Percentiles rank a stretch among this genome's conserved stretches.
phyloP scores from a whole-genome alignment of 805 yeast species.

The Saccharomycopsis oosterbeekiorum region DNA sequence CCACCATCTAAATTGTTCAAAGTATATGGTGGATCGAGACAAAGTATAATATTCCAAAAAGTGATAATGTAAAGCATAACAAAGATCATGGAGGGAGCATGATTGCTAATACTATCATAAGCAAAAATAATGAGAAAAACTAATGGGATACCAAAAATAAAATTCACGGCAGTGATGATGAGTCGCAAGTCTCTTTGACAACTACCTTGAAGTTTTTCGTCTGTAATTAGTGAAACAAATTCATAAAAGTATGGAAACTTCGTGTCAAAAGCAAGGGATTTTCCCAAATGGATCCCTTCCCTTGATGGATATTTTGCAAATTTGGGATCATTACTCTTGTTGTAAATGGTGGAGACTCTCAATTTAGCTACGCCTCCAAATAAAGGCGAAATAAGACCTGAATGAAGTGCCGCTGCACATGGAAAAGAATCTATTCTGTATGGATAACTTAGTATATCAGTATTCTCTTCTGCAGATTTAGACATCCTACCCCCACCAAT shows the following conservation, averaged over 20 bases:
- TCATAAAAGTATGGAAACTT: conserved; percentile 68
- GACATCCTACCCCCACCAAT: conserved; percentile 62
- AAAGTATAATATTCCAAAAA: conserved; percentile 72
- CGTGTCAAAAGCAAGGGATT: conserved; percentile 51
- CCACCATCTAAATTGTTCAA: conserved; percentile 28
- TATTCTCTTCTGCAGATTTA: conserved; percentile 16
- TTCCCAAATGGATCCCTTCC: conserved; percentile 30
- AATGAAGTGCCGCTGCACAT: conserved; percentile 85
- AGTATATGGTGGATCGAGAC: conserved; percentile 69
- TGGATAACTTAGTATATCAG: conserved; percentile 39
- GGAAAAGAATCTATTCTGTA: conserved; percentile 85
- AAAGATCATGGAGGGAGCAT: conserved; percentile 38
- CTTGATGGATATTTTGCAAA: conserved; percentile 33
- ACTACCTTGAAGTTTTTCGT: conserved; percentile 12
- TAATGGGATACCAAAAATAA: conserved; percentile 53
- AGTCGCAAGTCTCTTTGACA: conserved; percentile 50
- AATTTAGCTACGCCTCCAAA: conserved; percentile 65
- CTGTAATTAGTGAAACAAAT: conserved; percentile 27
- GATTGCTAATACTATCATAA: conserved; percentile 4
- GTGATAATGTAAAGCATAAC: conserved; percentile 59
- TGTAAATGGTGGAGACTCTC: conserved; percentile 31
- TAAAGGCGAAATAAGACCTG: conserved; percentile 64
- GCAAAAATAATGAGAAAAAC: conserved; percentile 31
- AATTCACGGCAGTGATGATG: conserved; percentile 44
- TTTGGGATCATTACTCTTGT: conserved; percentile 31